These are phyloP conservation scores for Aspergillus versicolor DNA, from an alignment of 2,329 filamentous ascomycete genomes.

Conservation along the genomic window DNA sequence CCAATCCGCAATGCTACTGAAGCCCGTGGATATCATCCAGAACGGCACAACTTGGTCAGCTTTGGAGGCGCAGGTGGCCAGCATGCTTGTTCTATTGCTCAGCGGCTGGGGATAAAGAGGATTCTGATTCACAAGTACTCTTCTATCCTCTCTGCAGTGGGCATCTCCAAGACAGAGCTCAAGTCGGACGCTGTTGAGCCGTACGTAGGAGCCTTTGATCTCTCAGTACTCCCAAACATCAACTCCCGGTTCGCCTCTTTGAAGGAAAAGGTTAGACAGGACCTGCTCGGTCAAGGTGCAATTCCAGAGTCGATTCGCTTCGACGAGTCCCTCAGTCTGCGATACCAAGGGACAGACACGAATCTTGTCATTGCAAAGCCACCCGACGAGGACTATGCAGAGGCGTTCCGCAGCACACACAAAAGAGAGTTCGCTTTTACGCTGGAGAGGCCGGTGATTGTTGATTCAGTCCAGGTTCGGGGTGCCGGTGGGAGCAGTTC, in stretches of 20 bases:
- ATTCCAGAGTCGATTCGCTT: background rate
- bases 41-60: slow-evolving; percentile 78
- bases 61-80: slow-evolving; percentile 90
- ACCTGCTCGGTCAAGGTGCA: background rate
- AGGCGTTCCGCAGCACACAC: slow-evolving; percentile 81
- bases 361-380: slow-evolving; percentile 56
- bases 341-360: slow-evolving; percentile 53
- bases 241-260: too few relatives aligned
- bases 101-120: slow-evolving; percentile 75
- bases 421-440: slow-evolving; percentile 92
- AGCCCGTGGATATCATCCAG: slow-evolving; percentile 83
- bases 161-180: too few relatives aligned
- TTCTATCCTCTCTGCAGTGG: slow-evolving; percentile 76
- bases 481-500: slow-evolving; percentile 58
- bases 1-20: slow-evolving; percentile 81
- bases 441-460: slow-evolving; percentile 76
- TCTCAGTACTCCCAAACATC: too few relatives aligned
- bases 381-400: slow-evolving; percentile 75
- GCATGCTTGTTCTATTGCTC: slow-evolving; percentile 86
- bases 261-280: too few relatives aligned
- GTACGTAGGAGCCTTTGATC: too few relatives aligned
- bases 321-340: slow-evolving; percentile 48
- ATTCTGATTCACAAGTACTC: slow-evolving; percentile 85
- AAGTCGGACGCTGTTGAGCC: too few relatives aligned
- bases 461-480: slow-evolving; percentile 84